These are phyloP conservation scores for Populus hybrid DNA, from an alignment of 441 rosid genomes.

Conservation along the genomic window DNA sequence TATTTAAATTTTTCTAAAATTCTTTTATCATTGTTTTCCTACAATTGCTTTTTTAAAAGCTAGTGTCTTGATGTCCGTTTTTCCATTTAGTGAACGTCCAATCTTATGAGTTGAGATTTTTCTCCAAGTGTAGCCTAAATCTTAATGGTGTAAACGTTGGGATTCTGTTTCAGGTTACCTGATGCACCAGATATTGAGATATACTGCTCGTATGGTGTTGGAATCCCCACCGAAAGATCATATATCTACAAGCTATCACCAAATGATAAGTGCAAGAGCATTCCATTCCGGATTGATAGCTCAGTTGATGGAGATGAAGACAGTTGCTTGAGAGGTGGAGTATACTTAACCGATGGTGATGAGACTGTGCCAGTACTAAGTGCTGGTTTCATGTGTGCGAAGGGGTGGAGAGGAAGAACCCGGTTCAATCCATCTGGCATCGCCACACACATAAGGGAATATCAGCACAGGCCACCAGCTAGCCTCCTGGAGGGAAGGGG, in stretches of 20 bases:
- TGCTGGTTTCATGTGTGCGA: constrained; percentile 60
- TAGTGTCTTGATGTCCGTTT: too few species aligned
- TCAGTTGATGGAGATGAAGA: constrained; percentile 30
- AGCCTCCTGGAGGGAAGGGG: constrained; percentile 48
- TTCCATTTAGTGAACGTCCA: too few species aligned
- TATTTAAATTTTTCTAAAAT: neutral
- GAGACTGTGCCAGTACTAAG: constrained; percentile 49
- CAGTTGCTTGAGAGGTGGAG: constrained; percentile 41
- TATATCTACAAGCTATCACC: constrained; percentile 47
- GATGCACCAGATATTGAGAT: constrained; percentile 61
- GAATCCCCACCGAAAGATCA: constrained; percentile 58
- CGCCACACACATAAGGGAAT: constrained; percentile 39
- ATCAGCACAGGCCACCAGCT: constrained; percentile 36
- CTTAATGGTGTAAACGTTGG: neutral
- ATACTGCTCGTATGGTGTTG: constrained; percentile 51
- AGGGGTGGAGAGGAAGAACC: constrained; percentile 55
- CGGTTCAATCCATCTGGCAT: constrained; percentile 54
- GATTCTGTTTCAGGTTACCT: constrained; percentile 38
- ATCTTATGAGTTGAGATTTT: too few species aligned
- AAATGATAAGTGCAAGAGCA: constrained; percentile 26
- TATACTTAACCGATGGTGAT: constrained; percentile 42
- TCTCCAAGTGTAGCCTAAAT: neutral
- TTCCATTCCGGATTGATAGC: constrained; percentile 48
- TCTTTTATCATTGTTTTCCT: neutral
- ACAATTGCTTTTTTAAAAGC: neutral